A percentile compares a stretch with the other conserved stretches of the same genome.
These are phyloP conservation scores for Colletotrichum endophyticum DNA, from an alignment of 2,329 filamentous ascomycete species.

Conservation along the genomic window DNA sequence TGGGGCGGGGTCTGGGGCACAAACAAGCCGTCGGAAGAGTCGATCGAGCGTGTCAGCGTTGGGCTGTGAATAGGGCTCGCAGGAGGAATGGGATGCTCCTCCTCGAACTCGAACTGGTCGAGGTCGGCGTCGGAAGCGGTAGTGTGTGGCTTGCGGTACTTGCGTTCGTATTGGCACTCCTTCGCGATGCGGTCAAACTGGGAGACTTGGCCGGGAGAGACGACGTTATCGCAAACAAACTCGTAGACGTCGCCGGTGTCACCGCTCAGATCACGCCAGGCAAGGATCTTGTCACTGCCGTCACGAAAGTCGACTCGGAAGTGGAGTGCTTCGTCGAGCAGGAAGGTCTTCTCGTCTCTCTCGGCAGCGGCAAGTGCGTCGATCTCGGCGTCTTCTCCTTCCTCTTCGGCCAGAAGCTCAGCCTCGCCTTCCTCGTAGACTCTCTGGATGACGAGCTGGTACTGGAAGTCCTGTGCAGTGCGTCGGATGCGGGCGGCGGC, in stretches of 20 bases:
- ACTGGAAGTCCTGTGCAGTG: conserved; percentile 94
- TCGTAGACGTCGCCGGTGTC: conserved; percentile 96
- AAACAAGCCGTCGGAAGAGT: conserved; percentile 63
- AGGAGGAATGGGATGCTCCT: conserved; percentile 67
- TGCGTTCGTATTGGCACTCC: conserved; percentile 97
- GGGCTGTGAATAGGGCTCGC: conserved; percentile 69
- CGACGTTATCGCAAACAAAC: conserved; percentile 87
- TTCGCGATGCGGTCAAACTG: conserved; percentile 83
- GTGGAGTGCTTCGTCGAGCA: conserved; percentile 90
- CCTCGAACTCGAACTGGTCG: conserved; percentile 78
- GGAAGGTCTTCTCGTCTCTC: conserved; percentile 95
- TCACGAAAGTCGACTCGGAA: conserved; percentile 85
- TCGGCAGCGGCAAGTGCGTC: conserved; percentile 76
- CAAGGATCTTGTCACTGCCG: conserved; percentile 83
- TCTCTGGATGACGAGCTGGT: conserved; percentile 94
- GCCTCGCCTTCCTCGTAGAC: conserved; percentile 98
- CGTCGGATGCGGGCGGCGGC: conserved; percentile 88
- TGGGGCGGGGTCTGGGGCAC: conserved; percentile 36
- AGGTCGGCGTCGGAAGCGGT: conserved; percentile 84
- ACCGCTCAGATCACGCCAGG: conserved; percentile 94
- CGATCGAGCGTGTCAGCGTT: conserved; percentile 56
- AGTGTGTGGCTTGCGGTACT: conserved; percentile 81
- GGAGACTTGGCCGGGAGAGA: conserved; percentile 72
- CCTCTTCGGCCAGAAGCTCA: conserved; percentile 87
- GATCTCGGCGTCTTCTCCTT: conserved; percentile 78